Conservation (phyloP, 495 filamentous ascomycete species). For the Talaromyces stipitatus region DNA sequence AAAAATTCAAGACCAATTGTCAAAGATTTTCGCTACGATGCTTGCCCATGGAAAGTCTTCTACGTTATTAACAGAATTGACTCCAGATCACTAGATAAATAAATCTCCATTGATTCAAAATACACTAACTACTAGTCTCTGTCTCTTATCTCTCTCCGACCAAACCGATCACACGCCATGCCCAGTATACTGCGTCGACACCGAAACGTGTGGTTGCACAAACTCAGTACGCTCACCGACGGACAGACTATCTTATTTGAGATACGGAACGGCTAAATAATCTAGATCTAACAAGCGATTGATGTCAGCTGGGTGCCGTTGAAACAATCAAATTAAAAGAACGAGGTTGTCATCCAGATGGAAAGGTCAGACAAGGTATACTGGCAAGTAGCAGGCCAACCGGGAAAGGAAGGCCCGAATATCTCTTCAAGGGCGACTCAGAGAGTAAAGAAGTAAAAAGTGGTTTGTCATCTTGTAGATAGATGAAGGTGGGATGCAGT, state of each 20-base stretch:
- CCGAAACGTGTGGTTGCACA: not conserved
- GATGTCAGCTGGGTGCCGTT: not conserved
- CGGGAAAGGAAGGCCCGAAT: constrained; percentile 61
- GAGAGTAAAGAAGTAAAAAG: constrained; percentile 86
- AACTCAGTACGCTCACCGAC: not conserved
- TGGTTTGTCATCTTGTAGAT: constrained; percentile 84
- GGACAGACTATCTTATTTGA: too few relatives aligned
- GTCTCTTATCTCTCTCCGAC: too few relatives aligned
- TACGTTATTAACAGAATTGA: not conserved
- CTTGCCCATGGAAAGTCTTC: not conserved
- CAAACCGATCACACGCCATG: too few relatives aligned
- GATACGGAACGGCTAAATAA: too few relatives aligned
- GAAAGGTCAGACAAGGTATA: constrained; percentile 79
- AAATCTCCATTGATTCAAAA: not conserved
- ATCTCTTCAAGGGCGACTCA: constrained; percentile 92
- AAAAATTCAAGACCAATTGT: not conserved
- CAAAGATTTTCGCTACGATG: not conserved
- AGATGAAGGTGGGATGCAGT: constrained; percentile 19
- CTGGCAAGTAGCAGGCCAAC: constrained; percentile 95
- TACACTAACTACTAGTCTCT: too few relatives aligned
- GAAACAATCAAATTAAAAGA: not conserved
- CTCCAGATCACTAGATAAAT: not conserved
- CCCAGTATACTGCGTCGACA: not conserved
- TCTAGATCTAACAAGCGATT: not conserved
- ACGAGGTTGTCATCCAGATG: not conserved